These are phyloP conservation scores for Diplodia seriata DNA, from an alignment of 2,329 filamentous ascomycete species.

Conservation along the genomic window DNA sequence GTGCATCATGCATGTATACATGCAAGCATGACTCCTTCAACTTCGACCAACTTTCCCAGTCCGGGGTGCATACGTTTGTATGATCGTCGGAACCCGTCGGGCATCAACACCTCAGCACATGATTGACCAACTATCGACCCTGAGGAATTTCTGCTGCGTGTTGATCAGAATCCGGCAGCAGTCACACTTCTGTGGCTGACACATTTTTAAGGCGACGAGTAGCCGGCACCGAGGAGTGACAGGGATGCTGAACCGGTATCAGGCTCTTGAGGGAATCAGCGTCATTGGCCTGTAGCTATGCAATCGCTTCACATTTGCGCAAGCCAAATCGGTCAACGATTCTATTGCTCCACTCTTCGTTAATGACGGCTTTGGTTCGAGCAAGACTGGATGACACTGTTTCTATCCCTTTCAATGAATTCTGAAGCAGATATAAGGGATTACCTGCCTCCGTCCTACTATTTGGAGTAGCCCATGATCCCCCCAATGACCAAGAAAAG, in stretches of 20 bases:
- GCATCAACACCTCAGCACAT: neutral
- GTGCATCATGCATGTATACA: neutral
- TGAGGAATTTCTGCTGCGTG: neutral
- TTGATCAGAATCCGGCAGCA: neutral
- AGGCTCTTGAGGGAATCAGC: neutral
- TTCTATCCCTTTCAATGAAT: neutral
- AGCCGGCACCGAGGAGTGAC: neutral
- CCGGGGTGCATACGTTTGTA: neutral
- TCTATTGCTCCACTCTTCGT: neutral
- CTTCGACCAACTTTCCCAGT: neutral
- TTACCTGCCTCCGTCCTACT: neutral
- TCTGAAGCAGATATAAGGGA: neutral
- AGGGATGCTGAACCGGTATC: slow-evolving; percentile 1
- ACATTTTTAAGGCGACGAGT: slow-evolving; percentile 15
- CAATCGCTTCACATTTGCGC: neutral
- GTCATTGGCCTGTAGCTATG: neutral
- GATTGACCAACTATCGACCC: neutral
- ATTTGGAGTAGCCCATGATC: neutral
- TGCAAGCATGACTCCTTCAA: neutral
- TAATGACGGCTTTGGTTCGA: too few species aligned
- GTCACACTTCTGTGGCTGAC: neutral
- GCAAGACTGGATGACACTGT: neutral
- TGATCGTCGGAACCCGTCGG: slow-evolving; percentile 6
- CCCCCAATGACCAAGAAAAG: neutral
- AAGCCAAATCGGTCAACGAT: neutral